Percentiles rank a stretch among this genome's conserved stretches.
Evolutionary conservation across 495 filamentous ascomycete genomes (phyloP).

Genomic region (Daldinia vernicosa): DNA sequence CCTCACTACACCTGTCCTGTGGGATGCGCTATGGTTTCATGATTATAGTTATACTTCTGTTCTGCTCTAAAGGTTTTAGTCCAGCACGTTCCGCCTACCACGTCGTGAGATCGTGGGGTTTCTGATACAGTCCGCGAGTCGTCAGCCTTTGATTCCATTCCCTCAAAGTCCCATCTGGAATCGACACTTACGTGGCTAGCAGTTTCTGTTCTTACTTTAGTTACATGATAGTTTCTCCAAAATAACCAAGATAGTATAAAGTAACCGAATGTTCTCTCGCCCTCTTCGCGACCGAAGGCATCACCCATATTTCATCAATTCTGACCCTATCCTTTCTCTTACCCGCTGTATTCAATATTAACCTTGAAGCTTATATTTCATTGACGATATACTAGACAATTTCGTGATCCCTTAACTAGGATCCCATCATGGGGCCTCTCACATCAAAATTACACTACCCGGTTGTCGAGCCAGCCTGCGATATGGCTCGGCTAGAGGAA

Average conservation of each 20-base stretch:
- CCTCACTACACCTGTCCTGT: neutral
- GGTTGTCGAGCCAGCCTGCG: neutral
- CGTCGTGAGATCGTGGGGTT: conserved; percentile 10
- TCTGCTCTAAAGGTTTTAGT: neutral
- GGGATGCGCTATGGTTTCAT: conserved; percentile 26
- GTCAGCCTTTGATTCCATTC: conserved; percentile 12
- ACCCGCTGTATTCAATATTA: conserved; percentile 7
- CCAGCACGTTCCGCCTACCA: neutral
- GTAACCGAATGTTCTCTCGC: conserved; percentile 3
- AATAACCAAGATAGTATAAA: conserved; percentile 28
- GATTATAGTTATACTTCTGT: neutral
- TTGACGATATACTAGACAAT: conserved; percentile 3
- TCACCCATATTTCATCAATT: conserved; percentile 11
- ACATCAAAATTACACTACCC: neutral
- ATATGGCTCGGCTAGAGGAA: conserved; percentile 31
- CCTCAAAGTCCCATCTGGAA: neutral
- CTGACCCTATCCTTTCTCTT: conserved; percentile 27
- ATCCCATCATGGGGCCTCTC: neutral
- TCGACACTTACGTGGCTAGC: conserved; percentile 2
- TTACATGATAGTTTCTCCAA: conserved; percentile 12
- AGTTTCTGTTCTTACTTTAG: neutral
- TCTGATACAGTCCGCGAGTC: conserved; percentile 25
- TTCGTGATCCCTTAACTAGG: neutral
- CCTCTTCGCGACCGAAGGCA: neutral
- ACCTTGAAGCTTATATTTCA: neutral